phyloP scores from a whole-genome alignment of 352 stramenopile species.

The Phytophthora uliginosa region DNA sequence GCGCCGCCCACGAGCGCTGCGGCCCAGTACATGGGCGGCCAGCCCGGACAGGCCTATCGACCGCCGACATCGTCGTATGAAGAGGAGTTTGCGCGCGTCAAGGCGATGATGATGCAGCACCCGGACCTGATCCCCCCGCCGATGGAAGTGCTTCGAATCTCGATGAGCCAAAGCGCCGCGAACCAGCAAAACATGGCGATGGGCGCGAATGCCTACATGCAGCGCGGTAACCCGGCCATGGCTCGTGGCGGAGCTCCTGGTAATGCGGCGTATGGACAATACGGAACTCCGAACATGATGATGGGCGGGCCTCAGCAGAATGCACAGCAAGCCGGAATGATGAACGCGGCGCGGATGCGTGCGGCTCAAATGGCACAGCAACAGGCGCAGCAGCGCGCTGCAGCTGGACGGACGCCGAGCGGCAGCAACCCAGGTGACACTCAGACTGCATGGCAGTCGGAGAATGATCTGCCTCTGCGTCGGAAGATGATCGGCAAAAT shows the following conservation, averaged over 20 bases:
- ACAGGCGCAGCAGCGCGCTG: constrained; percentile 63
- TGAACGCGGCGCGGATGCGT: constrained; percentile 60
- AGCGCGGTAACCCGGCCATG: constrained; percentile 70
- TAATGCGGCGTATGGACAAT: constrained; percentile 57
- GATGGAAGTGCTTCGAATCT: constrained; percentile 90
- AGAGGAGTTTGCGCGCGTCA: constrained; percentile 89
- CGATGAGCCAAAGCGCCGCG: constrained; percentile 75
- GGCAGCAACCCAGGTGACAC: constrained; percentile 47
- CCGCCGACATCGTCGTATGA: constrained; percentile 80
- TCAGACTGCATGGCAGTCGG: constrained; percentile 87
- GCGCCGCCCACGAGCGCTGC: constrained; percentile 45
- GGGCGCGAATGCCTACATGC: constrained; percentile 70
- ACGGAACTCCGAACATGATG: constrained; percentile 82
- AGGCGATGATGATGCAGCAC: constrained; percentile 92
- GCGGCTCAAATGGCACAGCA: constrained; percentile 50
- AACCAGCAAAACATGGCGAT: constrained; percentile 73
- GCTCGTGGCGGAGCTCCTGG: constrained; percentile 48
- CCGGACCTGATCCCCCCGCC: constrained; percentile 87
- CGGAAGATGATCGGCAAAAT: constrained; percentile 95
- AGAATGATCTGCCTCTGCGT: constrained; percentile 87
- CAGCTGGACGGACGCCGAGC: constrained; percentile 44
- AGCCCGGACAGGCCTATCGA: constrained; percentile 62
- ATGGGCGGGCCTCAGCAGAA: constrained; percentile 46
- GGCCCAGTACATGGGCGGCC: constrained; percentile 71
- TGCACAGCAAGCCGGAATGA: constrained; percentile 44